Base-by-base conservation (phyloP, 345 rosid genomes). In the Corymbia maculata region DNA sequence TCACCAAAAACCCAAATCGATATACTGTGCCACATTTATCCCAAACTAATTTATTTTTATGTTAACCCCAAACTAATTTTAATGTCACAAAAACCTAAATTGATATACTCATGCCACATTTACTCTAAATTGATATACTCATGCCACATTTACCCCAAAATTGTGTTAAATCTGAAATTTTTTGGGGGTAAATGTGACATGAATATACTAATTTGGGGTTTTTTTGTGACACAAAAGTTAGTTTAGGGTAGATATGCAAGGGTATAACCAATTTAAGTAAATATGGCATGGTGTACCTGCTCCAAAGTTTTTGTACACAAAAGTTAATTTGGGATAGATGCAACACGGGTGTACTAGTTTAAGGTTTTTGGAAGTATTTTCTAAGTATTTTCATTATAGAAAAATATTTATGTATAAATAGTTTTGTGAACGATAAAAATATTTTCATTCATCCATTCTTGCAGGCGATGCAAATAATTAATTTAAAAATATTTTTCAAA, bases 211-310 rank as follows among this genome's bases (percentile, higher is more conserved):
- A 19, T 64, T 64, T 64, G 17, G 2, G 70, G 0, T 13, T n/a
- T 6, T n/a, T 64, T n/a, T 64, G 15, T 64, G 1, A 13, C n/a
- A 2, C 36, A 64, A 64, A n/a, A 64, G 6, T 64, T 64, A 7
- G 36, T 64, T 64, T 4, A n/a, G 30, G 17, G 19, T 13, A 64
- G 2, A 64, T 28, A 28, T 28, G 32, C 70, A 61, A 61, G 3
- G 70, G 1, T 26, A 7, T 5, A n/a, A 26, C 15, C 8, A 6
- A 1, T 61, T 6, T 64, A 36, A 28, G 17, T 64, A n/a, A 28
- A n/a, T 64, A n/a, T 64, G 8, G 1, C 36, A 64, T 1, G 8
- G 2, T 13, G 7, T 64, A n/a, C 17, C 9, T 1, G 0, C 13
- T 28, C 1, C 3, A 2, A 28, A 64, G 70, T 28, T n/a, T 64